Evolutionary conservation across 2,329 filamentous ascomycete genomes (phyloP).

Genomic region (Lojkania enalia): DNA sequence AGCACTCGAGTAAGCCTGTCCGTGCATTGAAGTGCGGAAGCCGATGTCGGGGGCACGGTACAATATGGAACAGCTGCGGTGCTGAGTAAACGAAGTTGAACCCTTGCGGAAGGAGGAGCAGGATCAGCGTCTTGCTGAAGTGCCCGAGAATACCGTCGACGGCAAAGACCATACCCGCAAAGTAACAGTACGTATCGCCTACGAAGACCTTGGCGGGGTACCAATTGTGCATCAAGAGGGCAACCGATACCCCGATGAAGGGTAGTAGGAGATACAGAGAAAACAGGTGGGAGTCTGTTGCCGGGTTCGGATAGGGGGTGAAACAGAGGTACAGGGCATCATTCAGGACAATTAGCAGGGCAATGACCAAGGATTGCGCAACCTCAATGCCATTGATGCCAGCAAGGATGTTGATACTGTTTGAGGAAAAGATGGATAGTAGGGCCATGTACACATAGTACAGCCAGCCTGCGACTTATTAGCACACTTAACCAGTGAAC

Average conservation of each 20-base stretch:
- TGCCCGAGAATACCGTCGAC: conserved; percentile 96
- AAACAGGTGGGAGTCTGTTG: conserved; percentile 93
- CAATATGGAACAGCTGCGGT: conserved; percentile 85
- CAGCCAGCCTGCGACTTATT: conserved; percentile 45
- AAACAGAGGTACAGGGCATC: conserved; percentile 81
- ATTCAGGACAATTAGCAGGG: conserved; percentile 79
- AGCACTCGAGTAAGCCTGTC: conserved; percentile 84
- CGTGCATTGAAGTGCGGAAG: conserved; percentile 85
- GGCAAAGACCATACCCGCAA: conserved; percentile 98
- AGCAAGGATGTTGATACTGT: conserved; percentile 99
- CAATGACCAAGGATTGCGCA: conserved; percentile 88
- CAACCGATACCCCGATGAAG: conserved; percentile 88
- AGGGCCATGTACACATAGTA: conserved; percentile 98
- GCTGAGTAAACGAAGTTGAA: conserved; percentile 96
- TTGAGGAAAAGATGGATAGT: conserved; percentile 95
- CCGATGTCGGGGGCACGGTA: conserved; percentile 91
- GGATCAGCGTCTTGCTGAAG: conserved; percentile 93
- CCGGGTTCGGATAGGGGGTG: conserved; percentile 82
- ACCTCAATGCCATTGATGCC: conserved; percentile 99
- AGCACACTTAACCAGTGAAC: conserved; percentile 19
- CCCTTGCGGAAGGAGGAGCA: conserved; percentile 89
- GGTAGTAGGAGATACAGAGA: conserved; percentile 92
- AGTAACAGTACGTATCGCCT: conserved; percentile 99
- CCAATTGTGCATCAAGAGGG: conserved; percentile 90
- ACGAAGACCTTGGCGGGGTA: conserved; percentile 95